A percentile compares a stretch with the other conserved stretches of the same genome.
Evolutionary conservation across 2,329 filamentous ascomycete genomes (phyloP).

Genomic region (Aspergillus chevalieri): DNA sequence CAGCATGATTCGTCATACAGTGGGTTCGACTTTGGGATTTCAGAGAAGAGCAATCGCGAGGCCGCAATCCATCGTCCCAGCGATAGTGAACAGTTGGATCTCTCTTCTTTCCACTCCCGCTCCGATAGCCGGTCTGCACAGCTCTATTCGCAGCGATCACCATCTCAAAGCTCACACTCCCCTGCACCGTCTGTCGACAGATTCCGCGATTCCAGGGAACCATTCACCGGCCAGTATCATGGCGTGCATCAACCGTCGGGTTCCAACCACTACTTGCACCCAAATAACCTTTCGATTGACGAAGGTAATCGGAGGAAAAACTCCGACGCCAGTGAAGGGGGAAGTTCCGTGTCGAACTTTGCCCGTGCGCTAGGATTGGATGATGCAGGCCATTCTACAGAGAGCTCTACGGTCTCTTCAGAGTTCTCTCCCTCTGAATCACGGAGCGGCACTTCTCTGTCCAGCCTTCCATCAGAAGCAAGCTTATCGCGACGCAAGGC

Average conservation of each 20-base stretch:
- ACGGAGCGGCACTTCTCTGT: slow-evolving; percentile 57
- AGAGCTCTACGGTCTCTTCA: slow-evolving; percentile 60
- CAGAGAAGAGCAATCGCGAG: neutral
- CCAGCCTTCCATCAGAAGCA: slow-evolving; percentile 48
- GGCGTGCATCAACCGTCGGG: slow-evolving; percentile 1
- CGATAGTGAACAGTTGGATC: neutral
- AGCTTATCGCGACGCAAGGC: slow-evolving; percentile 26
- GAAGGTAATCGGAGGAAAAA: slow-evolving; percentile 15
- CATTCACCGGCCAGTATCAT: neutral
- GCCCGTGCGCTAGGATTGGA: slow-evolving; percentile 38
- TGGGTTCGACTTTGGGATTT: slow-evolving; percentile 26
- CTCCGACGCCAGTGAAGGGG: slow-evolving; percentile 27
- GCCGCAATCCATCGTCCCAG: neutral
- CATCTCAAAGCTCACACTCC: neutral
- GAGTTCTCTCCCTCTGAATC: slow-evolving; percentile 56
- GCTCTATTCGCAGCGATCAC: neutral
- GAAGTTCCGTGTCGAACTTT: slow-evolving; percentile 34
- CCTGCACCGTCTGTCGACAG: neutral
- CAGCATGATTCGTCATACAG: slow-evolving; percentile 8
- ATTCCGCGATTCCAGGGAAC: neutral
- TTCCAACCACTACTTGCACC: slow-evolving; percentile 9
- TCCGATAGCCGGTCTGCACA: neutral
- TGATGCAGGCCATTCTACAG: slow-evolving; percentile 52
- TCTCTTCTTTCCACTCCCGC: neutral
- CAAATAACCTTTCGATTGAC: neutral